A percentile compares a stretch with the other conserved stretches of the same genome.
Conservation (phyloP, 73 alveolate species). For the Symbiodinium pilosum region DNA sequence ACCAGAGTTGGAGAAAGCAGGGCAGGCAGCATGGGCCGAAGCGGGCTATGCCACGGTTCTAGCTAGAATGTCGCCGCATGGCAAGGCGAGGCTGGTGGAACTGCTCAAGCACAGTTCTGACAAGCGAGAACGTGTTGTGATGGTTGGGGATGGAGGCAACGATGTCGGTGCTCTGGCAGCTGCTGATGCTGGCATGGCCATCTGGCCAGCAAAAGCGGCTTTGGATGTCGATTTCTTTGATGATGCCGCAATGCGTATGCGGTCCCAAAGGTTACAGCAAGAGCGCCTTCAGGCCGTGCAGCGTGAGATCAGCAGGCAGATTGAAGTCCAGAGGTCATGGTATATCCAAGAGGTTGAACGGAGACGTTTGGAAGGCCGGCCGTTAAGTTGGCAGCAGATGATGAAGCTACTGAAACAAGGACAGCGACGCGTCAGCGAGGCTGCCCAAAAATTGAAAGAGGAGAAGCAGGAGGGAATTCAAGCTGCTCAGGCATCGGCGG, state of each 20-base stretch:
- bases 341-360: neutral
- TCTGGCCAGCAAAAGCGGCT: conserved; percentile 99
- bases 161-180: conserved; percentile 99
- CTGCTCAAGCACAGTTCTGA: conserved; percentile 45
- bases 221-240: conserved; percentile 99
- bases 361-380: neutral
- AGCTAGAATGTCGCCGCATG: conserved; percentile 99
- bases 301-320: neutral
- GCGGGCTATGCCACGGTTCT: conserved; percentile 97
- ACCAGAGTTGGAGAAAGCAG: neutral
- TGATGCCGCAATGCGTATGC: conserved; percentile 96
- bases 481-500: neutral
- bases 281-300: neutral
- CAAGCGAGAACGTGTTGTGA: conserved; percentile 97
- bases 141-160: conserved; percentile 99
- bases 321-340: neutral
- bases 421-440: neutral
- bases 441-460: neutral
- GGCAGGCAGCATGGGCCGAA: conserved; percentile 96
- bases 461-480: neutral
- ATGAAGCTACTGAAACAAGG: neutral
- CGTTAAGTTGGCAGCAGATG: neutral
- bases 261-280: conserved; percentile 27
- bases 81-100: conserved; percentile 98
- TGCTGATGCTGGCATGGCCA: conserved; percentile 99